Conservation (phyloP, 1,139 yeast species). For the Sugiyamaella novakii region DNA sequence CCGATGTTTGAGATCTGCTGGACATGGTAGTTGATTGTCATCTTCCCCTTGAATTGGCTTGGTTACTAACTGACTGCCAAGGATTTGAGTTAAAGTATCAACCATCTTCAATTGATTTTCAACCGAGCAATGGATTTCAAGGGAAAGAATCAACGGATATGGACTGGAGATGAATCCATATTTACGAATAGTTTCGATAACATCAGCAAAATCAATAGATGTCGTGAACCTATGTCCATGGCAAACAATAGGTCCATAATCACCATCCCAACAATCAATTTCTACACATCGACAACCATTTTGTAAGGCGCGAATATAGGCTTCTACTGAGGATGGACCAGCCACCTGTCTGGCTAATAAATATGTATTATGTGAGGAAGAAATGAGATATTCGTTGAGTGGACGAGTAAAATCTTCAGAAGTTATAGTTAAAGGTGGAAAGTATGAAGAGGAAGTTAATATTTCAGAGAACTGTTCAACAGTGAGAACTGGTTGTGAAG, state of each 20-base stretch:
- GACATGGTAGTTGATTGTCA: constrained; percentile 61
- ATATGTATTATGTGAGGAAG: constrained; percentile 95
- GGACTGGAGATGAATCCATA: constrained; percentile 86
- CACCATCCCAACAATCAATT: constrained; percentile 94
- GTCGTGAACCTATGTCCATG: constrained; percentile 87
- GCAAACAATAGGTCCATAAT: constrained; percentile 77
- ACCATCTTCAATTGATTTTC: constrained; percentile 65
- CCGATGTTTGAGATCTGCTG: constrained; percentile 65
- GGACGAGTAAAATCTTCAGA: constrained; percentile 64
- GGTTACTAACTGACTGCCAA: constrained; percentile 62
- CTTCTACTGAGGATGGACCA: constrained; percentile 88
- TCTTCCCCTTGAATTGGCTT: constrained; percentile 43
- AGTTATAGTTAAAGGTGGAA: constrained; percentile 40
- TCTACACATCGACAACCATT: constrained; percentile 93
- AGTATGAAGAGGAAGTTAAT: constrained; percentile 53
- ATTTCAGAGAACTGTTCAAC: constrained; percentile 56
- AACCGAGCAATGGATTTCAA: constrained; percentile 76
- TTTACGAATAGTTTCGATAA: constrained; percentile 69
- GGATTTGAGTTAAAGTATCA: constrained; percentile 52
- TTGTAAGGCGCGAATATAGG: constrained; percentile 84
- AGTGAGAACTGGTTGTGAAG: constrained; percentile 39
- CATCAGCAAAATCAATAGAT: constrained; percentile 68
- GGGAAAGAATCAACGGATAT: constrained; percentile 80
- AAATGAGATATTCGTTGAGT: constrained; percentile 79
- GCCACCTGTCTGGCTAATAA: constrained; percentile 87